phyloP scores from a whole-genome alignment of 2,329 filamentous ascomycete species.

The Cryphonectria nitschkei region DNA sequence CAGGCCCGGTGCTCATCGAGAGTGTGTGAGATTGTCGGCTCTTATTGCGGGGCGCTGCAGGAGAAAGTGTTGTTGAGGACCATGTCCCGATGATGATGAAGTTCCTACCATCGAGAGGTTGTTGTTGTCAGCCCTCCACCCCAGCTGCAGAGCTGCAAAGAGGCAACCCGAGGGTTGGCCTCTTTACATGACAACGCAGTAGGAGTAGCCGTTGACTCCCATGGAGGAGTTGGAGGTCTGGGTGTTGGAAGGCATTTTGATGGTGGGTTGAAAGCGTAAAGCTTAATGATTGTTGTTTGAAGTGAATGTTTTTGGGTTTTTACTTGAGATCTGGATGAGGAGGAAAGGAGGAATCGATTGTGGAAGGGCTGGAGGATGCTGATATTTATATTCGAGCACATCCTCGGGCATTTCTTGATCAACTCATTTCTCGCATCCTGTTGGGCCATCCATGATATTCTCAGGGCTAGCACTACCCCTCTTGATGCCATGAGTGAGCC shows the following conservation, averaged over 20 bases:
- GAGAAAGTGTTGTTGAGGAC: background rate
- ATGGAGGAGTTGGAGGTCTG: slow-evolving; percentile 36
- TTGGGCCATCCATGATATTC: background rate
- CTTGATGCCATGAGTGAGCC: background rate
- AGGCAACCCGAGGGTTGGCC: slow-evolving; percentile 11
- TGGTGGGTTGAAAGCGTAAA: slow-evolving; percentile 27
- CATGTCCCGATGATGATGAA: background rate
- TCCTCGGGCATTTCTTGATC: background rate
- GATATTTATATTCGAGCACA: slow-evolving; percentile 33
- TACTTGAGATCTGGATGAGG: slow-evolving; percentile 32
- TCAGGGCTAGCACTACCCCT: background rate
- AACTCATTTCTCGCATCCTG: background rate
- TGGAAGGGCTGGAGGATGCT: slow-evolving; percentile 28
- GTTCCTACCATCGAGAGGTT: slow-evolving; percentile 9
- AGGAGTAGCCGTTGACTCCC: slow-evolving; percentile 35
- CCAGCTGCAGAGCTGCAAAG: slow-evolving; percentile 19
- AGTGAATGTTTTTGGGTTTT: slow-evolving; percentile 25
- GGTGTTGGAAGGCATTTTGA: slow-evolving; percentile 40
- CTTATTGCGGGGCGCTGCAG: slow-evolving; percentile 1
- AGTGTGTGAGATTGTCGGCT: background rate
- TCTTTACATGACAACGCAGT: slow-evolving; percentile 42
- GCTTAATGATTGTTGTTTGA: slow-evolving; percentile 29
- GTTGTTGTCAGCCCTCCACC: background rate
- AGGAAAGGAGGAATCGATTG: slow-evolving; percentile 1
- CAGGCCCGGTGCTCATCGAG: slow-evolving; percentile 10